Evolutionary conservation across 148 eudicot species (phyloP), one percentile per base, ranked within the genome.

Genomic region (Persicaria maculosa): DNA sequence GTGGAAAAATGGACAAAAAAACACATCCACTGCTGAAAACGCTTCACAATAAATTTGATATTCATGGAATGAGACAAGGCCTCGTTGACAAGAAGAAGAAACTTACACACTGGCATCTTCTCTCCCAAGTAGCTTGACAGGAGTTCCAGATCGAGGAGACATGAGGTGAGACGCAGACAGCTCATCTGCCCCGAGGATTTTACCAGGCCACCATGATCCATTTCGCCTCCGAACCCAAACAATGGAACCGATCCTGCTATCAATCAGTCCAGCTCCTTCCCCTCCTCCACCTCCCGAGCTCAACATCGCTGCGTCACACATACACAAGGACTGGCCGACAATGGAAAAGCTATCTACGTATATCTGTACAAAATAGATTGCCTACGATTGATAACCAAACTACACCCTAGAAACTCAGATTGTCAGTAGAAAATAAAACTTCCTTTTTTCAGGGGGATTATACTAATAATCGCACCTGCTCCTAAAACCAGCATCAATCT

Each of bases 131-230:
- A 93, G 97, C 85, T 93, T 93, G n/a, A 89, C 97, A 22, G 97
- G 97, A 79, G 97, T 93, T 50, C 97, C 97, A 62, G 96, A 90
- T 75, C 96, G 90, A 44, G 96, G 97, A 77, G 97, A 90, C 91
- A 88, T 90, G 8, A 92, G 76, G 85, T 87, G 96, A 77, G 92
- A 82, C 55, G 88, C 84, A 4, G 94, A 85, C 4, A 93, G 84
- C 80, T 93, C 94, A 44, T 89, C 84, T 0, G 86, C 79, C 22
- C 98, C 97, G 40, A 93, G 83, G 78, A 93, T 91, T 70, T 91
- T 88, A n/a, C 94, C 98, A 0, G 98, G 98, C 97, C 98, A 91
- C 98, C 98, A 93, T 1, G 98, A 93, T 47, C 98, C 98, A 77
- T 93, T 93, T 64, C 98, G 83, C 70, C 98, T 79, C 8, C 98